phyloP scores from a whole-genome alignment of 495 filamentous ascomycete genomes.

The Hypomontagnella submonticulosa region DNA sequence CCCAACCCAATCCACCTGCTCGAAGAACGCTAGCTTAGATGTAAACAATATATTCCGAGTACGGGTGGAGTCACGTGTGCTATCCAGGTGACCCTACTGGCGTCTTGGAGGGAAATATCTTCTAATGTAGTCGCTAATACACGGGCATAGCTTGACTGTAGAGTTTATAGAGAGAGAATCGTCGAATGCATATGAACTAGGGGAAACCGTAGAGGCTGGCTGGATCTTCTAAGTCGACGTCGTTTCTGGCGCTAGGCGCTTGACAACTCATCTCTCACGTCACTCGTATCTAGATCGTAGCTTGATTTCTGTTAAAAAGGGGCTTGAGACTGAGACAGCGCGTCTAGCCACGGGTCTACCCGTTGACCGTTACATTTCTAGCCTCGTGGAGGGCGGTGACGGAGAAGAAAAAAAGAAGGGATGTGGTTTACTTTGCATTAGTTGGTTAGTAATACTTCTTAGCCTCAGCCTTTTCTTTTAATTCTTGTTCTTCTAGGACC shows the following conservation, averaged over 20 bases:
- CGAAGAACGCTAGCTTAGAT: too few relatives aligned
- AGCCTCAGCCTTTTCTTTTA: background rate
- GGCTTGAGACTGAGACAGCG: background rate
- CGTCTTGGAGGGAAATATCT: too few relatives aligned
- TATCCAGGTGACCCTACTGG: too few relatives aligned
- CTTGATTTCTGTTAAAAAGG: background rate
- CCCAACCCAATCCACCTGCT: too few relatives aligned
- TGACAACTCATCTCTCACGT: background rate
- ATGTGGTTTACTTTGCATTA: background rate
- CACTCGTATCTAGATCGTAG: conserved; percentile 3
- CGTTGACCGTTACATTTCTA: conserved; percentile 21
- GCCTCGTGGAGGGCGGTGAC: background rate
- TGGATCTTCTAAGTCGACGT: background rate
- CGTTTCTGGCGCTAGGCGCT: background rate
- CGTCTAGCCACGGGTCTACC: conserved; percentile 7
- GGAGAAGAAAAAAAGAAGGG: background rate
- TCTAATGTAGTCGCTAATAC: too few relatives aligned
- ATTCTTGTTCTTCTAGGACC: conserved; percentile 1
- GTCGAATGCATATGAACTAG: too few relatives aligned
- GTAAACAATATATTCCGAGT: too few relatives aligned
- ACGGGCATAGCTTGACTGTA: too few relatives aligned
- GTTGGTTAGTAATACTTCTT: background rate
- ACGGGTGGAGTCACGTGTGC: too few relatives aligned
- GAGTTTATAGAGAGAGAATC: too few relatives aligned
- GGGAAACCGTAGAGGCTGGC: too few relatives aligned